Evolutionary conservation across 2,329 filamentous ascomycete genomes (phyloP).

Genomic region (Cadophora sp.): DNA sequence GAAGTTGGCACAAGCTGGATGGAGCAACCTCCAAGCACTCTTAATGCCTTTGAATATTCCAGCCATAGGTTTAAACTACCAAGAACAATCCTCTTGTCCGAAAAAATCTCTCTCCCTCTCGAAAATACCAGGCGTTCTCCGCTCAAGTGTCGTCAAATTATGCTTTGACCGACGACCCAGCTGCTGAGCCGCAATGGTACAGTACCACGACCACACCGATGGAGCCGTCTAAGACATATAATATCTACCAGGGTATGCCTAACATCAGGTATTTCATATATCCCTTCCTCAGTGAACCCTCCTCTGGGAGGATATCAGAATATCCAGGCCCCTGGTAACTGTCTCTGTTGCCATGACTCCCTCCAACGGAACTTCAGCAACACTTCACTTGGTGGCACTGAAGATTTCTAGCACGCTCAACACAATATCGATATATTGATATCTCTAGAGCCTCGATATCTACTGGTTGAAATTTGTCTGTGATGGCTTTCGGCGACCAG

Average conservation of each 20-base stretch:
- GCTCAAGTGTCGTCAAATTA: slow-evolving; percentile 13
- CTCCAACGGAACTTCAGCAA: neutral
- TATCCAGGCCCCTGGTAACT: too few species aligned
- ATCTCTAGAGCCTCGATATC: neutral
- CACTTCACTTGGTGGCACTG: neutral
- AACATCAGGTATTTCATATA: neutral
- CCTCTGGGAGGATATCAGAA: neutral
- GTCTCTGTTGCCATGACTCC: neutral
- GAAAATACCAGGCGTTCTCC: neutral
- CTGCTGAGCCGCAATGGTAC: neutral
- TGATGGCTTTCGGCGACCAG: neutral
- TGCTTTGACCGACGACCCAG: neutral
- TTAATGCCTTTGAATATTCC: neutral
- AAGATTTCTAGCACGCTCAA: neutral
- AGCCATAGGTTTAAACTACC: neutral
- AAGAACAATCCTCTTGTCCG: neutral
- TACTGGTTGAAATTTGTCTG: neutral
- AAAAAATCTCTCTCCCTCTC: neutral
- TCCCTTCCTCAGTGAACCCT: neutral
- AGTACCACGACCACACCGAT: neutral
- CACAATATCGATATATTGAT: slow-evolving; percentile 10
- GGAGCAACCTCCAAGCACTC: too few species aligned
- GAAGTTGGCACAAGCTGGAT: too few species aligned
- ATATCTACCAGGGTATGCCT: neutral
- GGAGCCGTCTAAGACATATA: neutral